phyloP scores from a whole-genome alignment of 129 eudicot species.

The Logfia minima region DNA sequence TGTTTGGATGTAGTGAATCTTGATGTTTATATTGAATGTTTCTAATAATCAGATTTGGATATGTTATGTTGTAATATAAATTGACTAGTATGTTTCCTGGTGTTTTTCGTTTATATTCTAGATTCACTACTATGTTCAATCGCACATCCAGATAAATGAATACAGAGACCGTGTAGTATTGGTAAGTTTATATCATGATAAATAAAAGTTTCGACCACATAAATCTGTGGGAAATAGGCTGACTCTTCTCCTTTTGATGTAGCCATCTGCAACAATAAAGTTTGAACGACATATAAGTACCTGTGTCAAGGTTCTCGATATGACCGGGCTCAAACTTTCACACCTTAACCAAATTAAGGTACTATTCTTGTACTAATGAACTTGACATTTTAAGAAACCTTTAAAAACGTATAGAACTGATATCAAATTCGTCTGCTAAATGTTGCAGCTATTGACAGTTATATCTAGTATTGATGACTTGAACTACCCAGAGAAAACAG shows the following conservation, averaged over 20 bases:
- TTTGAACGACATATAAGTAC: constrained; percentile 68
- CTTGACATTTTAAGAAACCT: background rate
- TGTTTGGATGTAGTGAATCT: background rate
- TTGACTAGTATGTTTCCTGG: constrained; percentile 3
- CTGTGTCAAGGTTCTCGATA: constrained; percentile 82
- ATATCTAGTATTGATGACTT: constrained; percentile 92
- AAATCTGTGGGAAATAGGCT: constrained; percentile 11
- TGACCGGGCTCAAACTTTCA: constrained; percentile 93
- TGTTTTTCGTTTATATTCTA: constrained; percentile 31
- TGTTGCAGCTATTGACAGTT: constrained; percentile 75
- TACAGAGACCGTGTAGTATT: constrained; percentile 88
- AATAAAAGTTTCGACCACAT: constrained; percentile 14
- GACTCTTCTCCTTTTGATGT: constrained; percentile 15
- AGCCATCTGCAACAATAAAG: constrained; percentile 78
- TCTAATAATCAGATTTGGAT: too few relatives aligned
- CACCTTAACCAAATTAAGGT: constrained; percentile 85
- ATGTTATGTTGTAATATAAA: background rate
- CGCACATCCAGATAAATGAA: constrained; percentile 97
- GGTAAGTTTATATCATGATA: constrained; percentile 41
- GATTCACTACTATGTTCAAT: constrained; percentile 89
- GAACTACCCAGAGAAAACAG: constrained; percentile 98
- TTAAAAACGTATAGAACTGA: background rate
- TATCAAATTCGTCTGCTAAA: background rate
- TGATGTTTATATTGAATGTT: background rate
- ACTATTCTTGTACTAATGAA: background rate